Conservation (phyloP, 1,139 yeast genomes). For the Scheffersomyces parashehatae region DNA sequence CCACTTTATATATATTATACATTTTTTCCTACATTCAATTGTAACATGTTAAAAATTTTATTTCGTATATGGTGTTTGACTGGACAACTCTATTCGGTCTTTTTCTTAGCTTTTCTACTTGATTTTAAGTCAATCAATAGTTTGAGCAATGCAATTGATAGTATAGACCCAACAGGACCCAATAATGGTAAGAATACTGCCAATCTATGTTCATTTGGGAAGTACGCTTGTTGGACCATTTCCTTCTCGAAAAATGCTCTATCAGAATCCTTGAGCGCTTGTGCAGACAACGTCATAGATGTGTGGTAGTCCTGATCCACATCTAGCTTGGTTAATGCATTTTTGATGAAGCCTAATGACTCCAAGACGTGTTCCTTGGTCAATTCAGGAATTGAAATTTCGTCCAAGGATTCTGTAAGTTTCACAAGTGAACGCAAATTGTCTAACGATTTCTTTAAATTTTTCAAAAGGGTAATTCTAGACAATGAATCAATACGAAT, state of each 20-base stretch:
- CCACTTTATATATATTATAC: background rate
- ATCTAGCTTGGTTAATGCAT: constrained; percentile 30
- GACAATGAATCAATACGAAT: constrained; percentile 68
- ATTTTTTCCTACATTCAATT: background rate
- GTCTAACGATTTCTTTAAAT: constrained; percentile 49
- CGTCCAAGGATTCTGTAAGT: constrained; percentile 64
- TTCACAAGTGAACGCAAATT: constrained; percentile 72
- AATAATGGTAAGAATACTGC: constrained; percentile 89
- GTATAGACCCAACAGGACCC: constrained; percentile 82
- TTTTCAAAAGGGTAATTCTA: constrained; percentile 56
- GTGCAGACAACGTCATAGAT: constrained; percentile 56
- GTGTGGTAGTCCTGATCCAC: constrained; percentile 34
- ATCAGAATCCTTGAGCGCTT: constrained; percentile 59
- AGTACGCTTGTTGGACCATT: constrained; percentile 92
- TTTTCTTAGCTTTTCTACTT: constrained; percentile 7
- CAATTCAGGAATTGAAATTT: constrained; percentile 79
- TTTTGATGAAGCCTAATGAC: constrained; percentile 36
- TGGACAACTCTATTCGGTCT: background rate
- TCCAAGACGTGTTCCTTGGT: constrained; percentile 51
- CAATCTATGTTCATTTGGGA: constrained; percentile 92
- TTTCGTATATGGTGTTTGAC: no score
- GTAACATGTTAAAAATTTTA: no score
- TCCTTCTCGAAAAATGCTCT: constrained; percentile 88
- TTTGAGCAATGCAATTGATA: constrained; percentile 54
- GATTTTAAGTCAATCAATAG: constrained; percentile 23